These are phyloP conservation scores for Mycena chlorophos DNA, from an alignment of 768 basidiomycete genomes.

Conservation along the genomic window DNA sequence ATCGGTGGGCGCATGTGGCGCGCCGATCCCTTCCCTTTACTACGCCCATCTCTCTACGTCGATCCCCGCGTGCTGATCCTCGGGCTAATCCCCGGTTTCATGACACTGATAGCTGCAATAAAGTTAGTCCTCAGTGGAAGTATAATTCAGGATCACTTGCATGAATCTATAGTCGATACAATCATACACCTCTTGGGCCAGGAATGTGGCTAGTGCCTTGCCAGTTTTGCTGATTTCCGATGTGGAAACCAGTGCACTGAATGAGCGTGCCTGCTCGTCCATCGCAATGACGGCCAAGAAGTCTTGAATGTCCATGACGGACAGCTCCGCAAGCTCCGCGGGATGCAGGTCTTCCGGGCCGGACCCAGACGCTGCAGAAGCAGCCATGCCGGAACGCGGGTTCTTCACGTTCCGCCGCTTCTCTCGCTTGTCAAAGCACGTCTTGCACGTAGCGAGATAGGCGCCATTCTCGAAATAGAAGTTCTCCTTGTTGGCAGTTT, in stretches of 20 bases:
- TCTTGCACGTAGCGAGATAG: background rate
- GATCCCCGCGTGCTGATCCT: too few relatives aligned
- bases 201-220: background rate
- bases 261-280: conserved; percentile 3
- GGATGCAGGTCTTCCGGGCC: background rate
- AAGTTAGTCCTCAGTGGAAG: background rate
- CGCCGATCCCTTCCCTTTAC: too few relatives aligned
- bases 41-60: too few relatives aligned
- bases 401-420: background rate
- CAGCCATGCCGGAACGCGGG: background rate
- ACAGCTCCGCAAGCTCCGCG: background rate
- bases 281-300: conserved; percentile 4
- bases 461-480: background rate
- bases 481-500: background rate
- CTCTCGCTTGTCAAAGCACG: background rate
- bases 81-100: too few relatives aligned
- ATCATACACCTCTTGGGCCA: conserved; percentile 1
- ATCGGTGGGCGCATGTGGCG: too few relatives aligned
- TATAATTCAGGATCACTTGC: background rate
- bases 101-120: too few relatives aligned
- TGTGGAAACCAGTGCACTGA: background rate
- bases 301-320: background rate
- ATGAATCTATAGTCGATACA: conserved; percentile 6
- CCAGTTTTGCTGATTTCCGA: background rate
- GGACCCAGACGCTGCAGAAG: background rate